Conservation (phyloP, 768 basidiomycete species). For the Lentinula guzmanii region DNA sequence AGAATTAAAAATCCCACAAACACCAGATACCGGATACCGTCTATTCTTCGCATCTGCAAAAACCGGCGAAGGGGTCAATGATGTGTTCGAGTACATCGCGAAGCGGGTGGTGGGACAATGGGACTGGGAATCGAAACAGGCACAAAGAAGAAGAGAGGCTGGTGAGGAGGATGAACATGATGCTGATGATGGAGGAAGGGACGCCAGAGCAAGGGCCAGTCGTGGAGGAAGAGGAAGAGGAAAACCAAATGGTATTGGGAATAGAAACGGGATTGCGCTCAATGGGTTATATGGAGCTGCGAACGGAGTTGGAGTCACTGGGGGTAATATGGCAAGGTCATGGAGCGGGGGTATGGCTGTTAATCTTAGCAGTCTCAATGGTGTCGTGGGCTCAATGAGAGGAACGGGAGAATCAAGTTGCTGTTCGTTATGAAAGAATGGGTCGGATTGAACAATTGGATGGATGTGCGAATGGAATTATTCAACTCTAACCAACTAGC, state of each 20-base stretch:
- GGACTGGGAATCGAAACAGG: slow-evolving; percentile 62
- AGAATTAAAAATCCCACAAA: slow-evolving; percentile 13
- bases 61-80: slow-evolving; percentile 64
- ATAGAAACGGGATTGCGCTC: neutral
- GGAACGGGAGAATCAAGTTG: too few species aligned
- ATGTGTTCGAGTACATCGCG: slow-evolving; percentile 76
- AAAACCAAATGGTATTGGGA: neutral
- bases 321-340: neutral
- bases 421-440: too few species aligned
- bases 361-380: neutral
- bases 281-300: neutral
- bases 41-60: slow-evolving; percentile 77
- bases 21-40: slow-evolving; percentile 46
- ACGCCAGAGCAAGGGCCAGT: neutral
- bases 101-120: slow-evolving; percentile 52
- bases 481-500: too few species aligned
- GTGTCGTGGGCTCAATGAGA: neutral
- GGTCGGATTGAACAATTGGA: too few species aligned
- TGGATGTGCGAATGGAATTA: too few species aligned
- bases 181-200: neutral
- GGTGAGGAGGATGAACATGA: slow-evolving; percentile 19
- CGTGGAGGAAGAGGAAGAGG: neutral
- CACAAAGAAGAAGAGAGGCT: slow-evolving; percentile 35
- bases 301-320: neutral
- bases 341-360: neutral